A percentile compares a stretch with the other conserved stretches of the same genome.
phyloP scores from a whole-genome alignment of 2,329 filamentous ascomycete species.

The Aspergillus tubingensis region DNA sequence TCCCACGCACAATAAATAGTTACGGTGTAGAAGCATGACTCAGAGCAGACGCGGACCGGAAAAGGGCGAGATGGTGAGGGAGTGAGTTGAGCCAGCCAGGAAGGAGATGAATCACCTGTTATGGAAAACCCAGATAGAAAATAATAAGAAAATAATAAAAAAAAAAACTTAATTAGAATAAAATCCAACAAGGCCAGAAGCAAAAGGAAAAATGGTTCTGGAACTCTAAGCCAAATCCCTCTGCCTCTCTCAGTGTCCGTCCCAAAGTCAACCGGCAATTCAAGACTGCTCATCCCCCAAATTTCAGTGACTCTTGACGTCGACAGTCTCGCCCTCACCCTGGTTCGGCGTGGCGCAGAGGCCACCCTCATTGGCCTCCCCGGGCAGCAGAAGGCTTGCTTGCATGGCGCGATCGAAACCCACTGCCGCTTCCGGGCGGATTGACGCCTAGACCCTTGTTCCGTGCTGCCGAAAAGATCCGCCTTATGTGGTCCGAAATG shows the following conservation, averaged over 20 bases:
- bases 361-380: conserved; percentile 13
- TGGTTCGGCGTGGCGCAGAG: conserved; percentile 3
- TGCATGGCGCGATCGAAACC: conserved; percentile 21
- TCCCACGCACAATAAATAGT: neutral
- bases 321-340: conserved; percentile 12
- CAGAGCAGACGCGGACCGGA: too few species aligned
- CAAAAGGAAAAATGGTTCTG: neutral
- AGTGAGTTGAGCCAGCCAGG: too few species aligned
- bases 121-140: neutral
- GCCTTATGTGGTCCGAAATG: conserved; percentile 8
- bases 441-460: conserved; percentile 24
- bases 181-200: neutral
- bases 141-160: neutral
- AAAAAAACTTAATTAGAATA: too few species aligned
- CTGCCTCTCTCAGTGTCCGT: neutral
- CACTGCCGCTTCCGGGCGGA: conserved; percentile 23
- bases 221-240: conserved; percentile 5
- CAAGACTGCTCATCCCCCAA: neutral
- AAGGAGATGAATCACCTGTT: too few species aligned
- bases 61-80: too few species aligned
- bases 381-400: conserved; percentile 10
- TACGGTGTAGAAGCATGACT: neutral
- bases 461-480: conserved; percentile 23
- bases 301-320: conserved; percentile 15
- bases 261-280: neutral